Evolutionary conservation across 306 rosid species (phyloP), one percentile per base, ranked within the genome.

Genomic region (Dalbergia cultrata): DNA sequence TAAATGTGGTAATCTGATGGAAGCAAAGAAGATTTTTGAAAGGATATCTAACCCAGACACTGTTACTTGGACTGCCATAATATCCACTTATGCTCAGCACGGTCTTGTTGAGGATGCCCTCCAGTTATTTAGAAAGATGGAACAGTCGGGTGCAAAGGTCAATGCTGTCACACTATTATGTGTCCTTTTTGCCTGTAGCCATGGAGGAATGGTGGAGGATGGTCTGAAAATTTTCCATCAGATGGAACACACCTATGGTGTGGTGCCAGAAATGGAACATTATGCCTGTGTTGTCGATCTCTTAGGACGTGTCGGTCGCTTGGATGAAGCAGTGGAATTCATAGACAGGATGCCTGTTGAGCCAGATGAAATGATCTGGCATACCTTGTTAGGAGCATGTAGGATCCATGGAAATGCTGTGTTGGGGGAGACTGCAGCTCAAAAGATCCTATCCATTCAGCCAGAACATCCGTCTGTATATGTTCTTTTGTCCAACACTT

Each of bases 101-200:
- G 93, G 97, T 62, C 84, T 86, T 57, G 90, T 80, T 35, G 89
- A 93, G 77, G 87, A 89, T 11, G 90, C 93, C 37, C 80, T 93
- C 76, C 85, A 62, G 35, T 85, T 89, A 75, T 90, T 89, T 62
- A 84, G 66, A 72, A 83, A 77, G 82, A 93, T 91, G 97, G 87
- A 81, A 74, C 89, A 83, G 26, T 76, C 66, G 5, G 88, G 89
- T 54, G 77, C 57, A 47, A 79, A 79, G 83, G 79, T 80, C 10
- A 93, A 89, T 64, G 82, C 86, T 64, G 88, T 93, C 22, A 93
- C 93, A 9, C 77, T 93, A 31, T 72, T 91, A 68, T 89, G 97
- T 76, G 82, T 93, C 59, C 82, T 93, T 35, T 93, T 93, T 67
- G 97, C 94, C 58, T 93, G 93, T 80, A 91, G 97, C 87, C 97